phyloP scores from a whole-genome alignment of 805 yeast genomes.

The Saccharomyces eubayanus region DNA sequence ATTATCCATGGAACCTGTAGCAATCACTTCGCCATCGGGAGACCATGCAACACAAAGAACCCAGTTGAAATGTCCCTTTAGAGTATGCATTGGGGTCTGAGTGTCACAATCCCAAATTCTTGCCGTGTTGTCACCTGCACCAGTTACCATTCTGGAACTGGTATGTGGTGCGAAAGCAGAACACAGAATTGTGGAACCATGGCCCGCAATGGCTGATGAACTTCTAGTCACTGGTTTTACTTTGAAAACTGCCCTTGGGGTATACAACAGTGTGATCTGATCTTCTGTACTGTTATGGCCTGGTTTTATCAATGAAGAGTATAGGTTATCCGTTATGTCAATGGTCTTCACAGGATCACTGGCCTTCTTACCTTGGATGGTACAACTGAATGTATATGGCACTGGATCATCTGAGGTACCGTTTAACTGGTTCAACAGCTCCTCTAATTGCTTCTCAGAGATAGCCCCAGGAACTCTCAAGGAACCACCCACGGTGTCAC shows the following conservation, averaged over 20 bases:
- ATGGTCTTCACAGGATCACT: slow-evolving; percentile 36
- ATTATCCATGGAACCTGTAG: slow-evolving; percentile 94
- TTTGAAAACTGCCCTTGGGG: slow-evolving; percentile 91
- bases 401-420: slow-evolving; percentile 71
- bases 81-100: slow-evolving; percentile 76
- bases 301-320: slow-evolving; percentile 75
- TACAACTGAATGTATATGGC: slow-evolving; percentile 78
- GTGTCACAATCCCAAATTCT: slow-evolving; percentile 96
- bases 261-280: slow-evolving; percentile 77
- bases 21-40: slow-evolving; percentile 83
- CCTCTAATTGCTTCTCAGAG: slow-evolving; percentile 78
- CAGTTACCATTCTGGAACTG: slow-evolving; percentile 79
- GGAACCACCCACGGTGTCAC: slow-evolving; percentile 75
- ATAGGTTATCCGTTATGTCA: slow-evolving; percentile 72
- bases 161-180: slow-evolving; percentile 91
- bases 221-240: slow-evolving; percentile 87
- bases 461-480: slow-evolving; percentile 87
- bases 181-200: slow-evolving; percentile 86
- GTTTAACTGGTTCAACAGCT: slow-evolving; percentile 71
- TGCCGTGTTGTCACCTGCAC: slow-evolving; percentile 94
- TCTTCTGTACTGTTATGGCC: slow-evolving; percentile 88
- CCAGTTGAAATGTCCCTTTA: slow-evolving; percentile 87
- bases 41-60: slow-evolving; percentile 87
- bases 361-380: slow-evolving; percentile 37
- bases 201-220: slow-evolving; percentile 89